Base-by-base conservation (phyloP, 169 alveolate genomes). In the Eimeria maxima region DNA sequence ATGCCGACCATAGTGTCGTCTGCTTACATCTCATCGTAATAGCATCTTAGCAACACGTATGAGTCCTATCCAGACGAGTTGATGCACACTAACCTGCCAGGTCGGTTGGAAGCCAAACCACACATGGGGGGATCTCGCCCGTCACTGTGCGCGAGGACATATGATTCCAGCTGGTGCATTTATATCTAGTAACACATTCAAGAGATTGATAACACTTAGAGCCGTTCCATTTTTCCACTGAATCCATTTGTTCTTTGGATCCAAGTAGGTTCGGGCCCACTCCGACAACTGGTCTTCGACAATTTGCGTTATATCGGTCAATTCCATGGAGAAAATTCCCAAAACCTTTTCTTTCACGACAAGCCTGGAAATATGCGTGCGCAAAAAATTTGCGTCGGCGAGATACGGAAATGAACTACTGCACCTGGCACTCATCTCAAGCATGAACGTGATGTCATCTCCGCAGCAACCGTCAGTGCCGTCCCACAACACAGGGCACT, bases 401-500 rank as follows among this genome's bases (percentile, higher is more conserved):
- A 86, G 78, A 24, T 86, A 86, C 45, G 93, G 93, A 44, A 57
- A 86, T 4, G 80, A 29, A 73, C 27, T 38, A 10, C 13, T 63
- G 80, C 93, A 86, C 50, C n/a, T 47, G 81, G 63, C 93, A 13
- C 81, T 73, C 33, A 93, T 42, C n/a, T 33, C 78, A 14, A 81
- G 38, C 24, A 76, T 29, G 89, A 93, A 93, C 13, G 80, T 33
- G 63, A 93, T 57, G 65, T 69, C 71, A 13, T 53, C 80, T 33
- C 94, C 96, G 96, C 96, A 93, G 69, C 96, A 93, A 53, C 69
- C 90, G 67, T 80, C 89, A 4, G 96, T 83, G 69, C 90, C 81
- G 53, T 93, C 96, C 96, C 96, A 93, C 45, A 93, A 45, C 1
- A 81, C 89, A 11, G 90, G 91, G 89, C 96, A 93, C 27, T 65